Evolutionary conservation across 768 basidiomycete species (phyloP).

Genomic region (Kwoniella newhampshirensis): DNA sequence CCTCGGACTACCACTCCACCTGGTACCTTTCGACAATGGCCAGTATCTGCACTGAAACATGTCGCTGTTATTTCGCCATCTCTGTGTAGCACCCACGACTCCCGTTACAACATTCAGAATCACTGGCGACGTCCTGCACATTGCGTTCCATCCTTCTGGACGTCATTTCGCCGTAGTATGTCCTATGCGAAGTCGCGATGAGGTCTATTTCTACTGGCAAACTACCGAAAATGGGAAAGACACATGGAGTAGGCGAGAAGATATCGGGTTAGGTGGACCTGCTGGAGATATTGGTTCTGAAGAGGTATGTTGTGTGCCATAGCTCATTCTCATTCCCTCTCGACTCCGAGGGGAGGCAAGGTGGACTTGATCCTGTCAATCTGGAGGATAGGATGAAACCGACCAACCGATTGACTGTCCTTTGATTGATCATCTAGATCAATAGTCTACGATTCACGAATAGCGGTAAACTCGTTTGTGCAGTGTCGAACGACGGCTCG

Average conservation of each 20-base stretch:
- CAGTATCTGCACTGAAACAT: no score
- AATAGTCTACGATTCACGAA: constrained; percentile 42
- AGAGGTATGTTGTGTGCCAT: constrained; percentile 46
- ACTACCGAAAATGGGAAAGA: constrained; percentile 18
- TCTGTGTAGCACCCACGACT: constrained; percentile 22
- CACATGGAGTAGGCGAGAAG: constrained; percentile 36
- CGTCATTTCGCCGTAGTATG: constrained; percentile 44
- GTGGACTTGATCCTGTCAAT: background rate
- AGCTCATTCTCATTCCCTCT: no score
- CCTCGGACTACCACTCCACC: no score
- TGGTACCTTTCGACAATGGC: no score
- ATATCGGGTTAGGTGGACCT: constrained; percentile 36
- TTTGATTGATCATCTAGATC: constrained; percentile 25
- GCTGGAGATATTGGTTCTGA: constrained; percentile 34
- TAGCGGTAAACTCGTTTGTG: constrained; percentile 38
- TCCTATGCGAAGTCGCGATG: constrained; percentile 31
- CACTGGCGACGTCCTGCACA: constrained; percentile 38
- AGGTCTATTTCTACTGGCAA: constrained; percentile 42
- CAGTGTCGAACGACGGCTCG: constrained; percentile 45
- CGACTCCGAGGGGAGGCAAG: background rate
- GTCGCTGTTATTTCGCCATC: no score
- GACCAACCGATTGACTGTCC: no score
- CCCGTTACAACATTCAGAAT: constrained; percentile 34
- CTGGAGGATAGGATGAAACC: background rate
- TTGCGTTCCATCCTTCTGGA: constrained; percentile 43